Base-by-base conservation (phyloP, 768 basidiomycete genomes). In the Sarcodon aspratus region DNA sequence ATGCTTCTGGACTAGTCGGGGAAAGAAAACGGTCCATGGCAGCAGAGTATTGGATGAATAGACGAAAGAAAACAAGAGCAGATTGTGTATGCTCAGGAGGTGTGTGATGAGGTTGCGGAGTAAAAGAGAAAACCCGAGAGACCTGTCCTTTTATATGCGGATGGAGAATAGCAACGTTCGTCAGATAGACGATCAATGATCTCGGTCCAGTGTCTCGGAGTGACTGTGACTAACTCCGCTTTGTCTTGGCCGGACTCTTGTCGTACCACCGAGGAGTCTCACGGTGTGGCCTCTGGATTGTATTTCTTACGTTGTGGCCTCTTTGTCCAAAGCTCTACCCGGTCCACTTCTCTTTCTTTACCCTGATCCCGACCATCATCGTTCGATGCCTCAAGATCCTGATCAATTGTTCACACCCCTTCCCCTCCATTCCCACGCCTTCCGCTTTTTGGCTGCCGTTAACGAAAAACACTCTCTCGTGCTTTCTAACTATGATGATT, bases 1-100 rank as follows among this genome's bases (percentile, higher is more conserved):
- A 59, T 45, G 85, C 85, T 65, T 90, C 86, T 50, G 79, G 80
- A 17, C 82, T 78, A 50, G 84, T 71, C 18, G 86, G 84, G 7
- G 82, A 77, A 47, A 85, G 73, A 63, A 85, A 81, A 58, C 77
- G 77, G 55, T 85, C 82, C 78, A 88, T 84, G 46, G 12, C 44
- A 47, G 44, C 53, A 52, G 35, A 33, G 44, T 21, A 11, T 32
- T 31, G 1, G 9, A 46, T 45, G 11, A 44, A 31, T 40, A 38
- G 33, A 48, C 13, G 33, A 32, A 37, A 33, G 44, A 11, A 44
- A 5, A 5, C 2, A 27, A 27, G 21, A 27, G 21, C 21, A 27
- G 5, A 27, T 27, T 15, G 35, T 31, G 36, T 44, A 38, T 11
- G 36, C 15, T 12, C 15, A 18, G 50, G 38, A 10, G 47, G 52